phyloP scores from a whole-genome alignment of 345 rosid species.

The Hibiscus tridactylites region DNA sequence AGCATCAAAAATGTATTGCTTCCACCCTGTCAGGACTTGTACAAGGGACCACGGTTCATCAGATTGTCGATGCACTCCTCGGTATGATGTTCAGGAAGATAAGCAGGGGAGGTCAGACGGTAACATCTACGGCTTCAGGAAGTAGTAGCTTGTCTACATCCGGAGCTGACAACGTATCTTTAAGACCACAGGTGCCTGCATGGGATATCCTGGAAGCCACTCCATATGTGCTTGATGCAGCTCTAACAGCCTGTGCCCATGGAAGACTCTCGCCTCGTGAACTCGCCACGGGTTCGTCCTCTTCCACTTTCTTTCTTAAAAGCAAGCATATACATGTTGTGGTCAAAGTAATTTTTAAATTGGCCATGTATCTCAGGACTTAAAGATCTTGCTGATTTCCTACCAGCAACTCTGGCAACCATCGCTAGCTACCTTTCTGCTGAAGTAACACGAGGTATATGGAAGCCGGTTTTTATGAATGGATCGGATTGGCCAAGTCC shows the following conservation, averaged over 20 bases:
- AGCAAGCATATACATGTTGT: too few species aligned
- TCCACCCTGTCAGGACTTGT: conserved; percentile 72
- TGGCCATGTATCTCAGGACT: conserved; percentile 45
- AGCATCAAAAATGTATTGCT: conserved; percentile 79
- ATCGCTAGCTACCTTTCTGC: conserved; percentile 87
- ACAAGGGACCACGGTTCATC: conserved; percentile 73
- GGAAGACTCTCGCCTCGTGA: conserved; percentile 92
- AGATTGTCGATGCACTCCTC: conserved; percentile 76
- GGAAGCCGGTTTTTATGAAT: conserved; percentile 94
- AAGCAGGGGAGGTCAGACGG: conserved; percentile 43
- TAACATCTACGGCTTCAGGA: conserved; percentile 56
- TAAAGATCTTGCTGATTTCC: conserved; percentile 87
- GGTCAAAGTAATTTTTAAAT: neutral
- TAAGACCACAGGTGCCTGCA: conserved; percentile 70
- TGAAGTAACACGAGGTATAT: conserved; percentile 89
- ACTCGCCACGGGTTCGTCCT: conserved; percentile 74
- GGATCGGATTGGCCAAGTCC: conserved; percentile 99
- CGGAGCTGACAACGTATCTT: conserved; percentile 46
- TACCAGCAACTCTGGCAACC: conserved; percentile 84
- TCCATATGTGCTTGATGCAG: conserved; percentile 83
- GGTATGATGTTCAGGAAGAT: conserved; percentile 76
- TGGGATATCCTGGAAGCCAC: conserved; percentile 94
- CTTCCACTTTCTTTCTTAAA: too few species aligned
- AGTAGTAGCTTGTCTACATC: conserved; percentile 68
- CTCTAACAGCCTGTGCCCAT: conserved; percentile 86